Base-by-base conservation (phyloP, 2,329 filamentous ascomycete genomes). In the Aspergillus pseudoviridinutans region DNA sequence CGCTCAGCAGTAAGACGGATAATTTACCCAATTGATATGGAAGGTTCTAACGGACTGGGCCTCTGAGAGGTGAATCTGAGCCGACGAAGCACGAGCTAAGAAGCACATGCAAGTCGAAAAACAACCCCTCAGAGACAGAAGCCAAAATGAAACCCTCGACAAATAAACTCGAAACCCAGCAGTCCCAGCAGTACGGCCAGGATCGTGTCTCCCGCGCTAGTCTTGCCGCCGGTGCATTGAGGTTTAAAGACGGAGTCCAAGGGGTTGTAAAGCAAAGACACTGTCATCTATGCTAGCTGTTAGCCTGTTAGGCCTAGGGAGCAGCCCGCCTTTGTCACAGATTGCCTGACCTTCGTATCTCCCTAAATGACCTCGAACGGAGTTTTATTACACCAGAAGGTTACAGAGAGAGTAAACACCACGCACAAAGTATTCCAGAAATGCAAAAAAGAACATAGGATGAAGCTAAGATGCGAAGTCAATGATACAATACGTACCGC, bases 151-250 rank as follows among this genome's bases (percentile, higher is more conserved):
- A 44, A 22, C n/a, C 20, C 12, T 14, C 27, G 10, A 17, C 32
- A 44, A 57, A 58, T 64, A 58, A 66, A 67, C 42, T 27, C 68
- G 67, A 66, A 70, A 70, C 64, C 54, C 57, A 53, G 32, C n/a
- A 55, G 60, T 66, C 64, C 65, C 67, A 66, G 57, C 60, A 67
- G 61, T 50, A 51, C 62, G 68, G 68, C 67, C 63, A 60, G 61
- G 66, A 59, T 63, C 61, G 63, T 68, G 64, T 68, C 64, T 68
- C 65, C 62, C 64, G 63, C 64, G 51, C 65, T 69, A 65, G 66
- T 58, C 62, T 46, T 29, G 38, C 35, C 59, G 56, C 62, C 55
- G 53, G 55, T 58, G 57, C 59, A 49, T 61, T 54, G 55, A 54
- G 50, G 57, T 58, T 57, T 58, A 58, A 56, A 49, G 49, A 22